These are phyloP conservation scores for Telopea speciosissima DNA, from an alignment of 177 flowering plant genomes.

Conservation along the genomic window DNA sequence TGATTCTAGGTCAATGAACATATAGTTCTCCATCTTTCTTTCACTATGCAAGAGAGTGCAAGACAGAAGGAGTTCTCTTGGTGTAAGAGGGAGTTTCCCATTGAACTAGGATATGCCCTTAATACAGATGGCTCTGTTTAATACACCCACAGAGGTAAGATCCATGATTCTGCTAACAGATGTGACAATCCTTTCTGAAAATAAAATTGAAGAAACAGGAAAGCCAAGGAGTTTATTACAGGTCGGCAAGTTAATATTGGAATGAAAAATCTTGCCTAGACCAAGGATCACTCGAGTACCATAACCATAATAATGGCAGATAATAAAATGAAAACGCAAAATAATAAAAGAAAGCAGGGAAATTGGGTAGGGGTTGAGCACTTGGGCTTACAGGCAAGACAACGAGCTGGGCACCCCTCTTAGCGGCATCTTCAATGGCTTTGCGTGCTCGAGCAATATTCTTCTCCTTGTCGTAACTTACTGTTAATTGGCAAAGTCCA, in stretches of 20 bases:
- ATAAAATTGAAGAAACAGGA: too few relatives aligned
- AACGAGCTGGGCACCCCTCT: conserved; percentile 36
- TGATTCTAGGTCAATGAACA: neutral
- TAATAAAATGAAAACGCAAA: neutral
- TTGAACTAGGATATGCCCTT: neutral
- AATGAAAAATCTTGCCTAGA: too few relatives aligned
- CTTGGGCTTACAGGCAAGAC: conserved; percentile 31
- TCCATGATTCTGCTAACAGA: neutral
- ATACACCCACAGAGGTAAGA: neutral
- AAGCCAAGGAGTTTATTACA: neutral
- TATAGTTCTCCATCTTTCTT: neutral
- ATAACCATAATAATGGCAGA: too few relatives aligned
- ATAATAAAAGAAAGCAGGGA: too few relatives aligned
- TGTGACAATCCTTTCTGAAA: neutral
- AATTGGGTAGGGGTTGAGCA: too few relatives aligned
- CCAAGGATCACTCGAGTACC: too few relatives aligned
- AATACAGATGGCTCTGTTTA: too few relatives aligned
- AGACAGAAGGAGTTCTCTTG: neutral
- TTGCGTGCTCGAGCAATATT: conserved; percentile 25
- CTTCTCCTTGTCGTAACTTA: conserved; percentile 28
- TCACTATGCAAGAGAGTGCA: neutral
- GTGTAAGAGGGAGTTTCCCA: neutral
- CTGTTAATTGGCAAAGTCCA: conserved; percentile 34
- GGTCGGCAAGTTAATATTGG: neutral
- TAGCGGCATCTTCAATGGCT: conserved; percentile 26